Evolutionary conservation across 495 filamentous ascomycete genomes (phyloP).

Genomic region (Neurospora sp.): DNA sequence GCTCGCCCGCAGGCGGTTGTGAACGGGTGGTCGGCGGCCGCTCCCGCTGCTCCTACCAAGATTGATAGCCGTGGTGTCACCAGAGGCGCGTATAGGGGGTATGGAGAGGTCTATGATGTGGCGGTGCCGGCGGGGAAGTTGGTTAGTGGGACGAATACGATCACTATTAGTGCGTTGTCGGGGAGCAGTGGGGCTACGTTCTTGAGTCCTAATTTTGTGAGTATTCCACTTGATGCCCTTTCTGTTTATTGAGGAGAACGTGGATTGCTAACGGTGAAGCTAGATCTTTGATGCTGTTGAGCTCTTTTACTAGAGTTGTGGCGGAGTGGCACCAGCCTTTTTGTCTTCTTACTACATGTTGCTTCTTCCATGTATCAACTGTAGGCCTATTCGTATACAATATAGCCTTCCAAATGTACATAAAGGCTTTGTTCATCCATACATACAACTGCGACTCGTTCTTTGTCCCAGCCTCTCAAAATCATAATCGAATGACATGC

Average conservation of each 20-base stretch:
- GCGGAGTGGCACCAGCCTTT: background rate
- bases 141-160: constrained; percentile 49
- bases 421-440: background rate
- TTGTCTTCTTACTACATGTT: background rate
- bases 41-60: constrained; percentile 48
- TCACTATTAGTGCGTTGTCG: constrained; percentile 48
- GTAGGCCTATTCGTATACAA: background rate
- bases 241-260: background rate
- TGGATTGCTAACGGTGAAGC: background rate
- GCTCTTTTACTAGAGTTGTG: constrained; percentile 25
- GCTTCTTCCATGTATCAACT: background rate
- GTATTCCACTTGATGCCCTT: constrained; percentile 9
- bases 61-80: constrained; percentile 57
- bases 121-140: constrained; percentile 45
- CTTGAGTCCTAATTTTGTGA: constrained; percentile 53
- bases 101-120: constrained; percentile 52
- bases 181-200: constrained; percentile 46
- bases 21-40: constrained; percentile 38
- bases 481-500: background rate
- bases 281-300: constrained; percentile 51
- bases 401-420: background rate
- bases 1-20: constrained; percentile 39
- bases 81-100: constrained; percentile 51
- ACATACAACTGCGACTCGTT: background rate
- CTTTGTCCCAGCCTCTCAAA: background rate